Evolutionary conservation across 2,329 filamentous ascomycete genomes (phyloP).

Genomic region (Xylaria sp.): DNA sequence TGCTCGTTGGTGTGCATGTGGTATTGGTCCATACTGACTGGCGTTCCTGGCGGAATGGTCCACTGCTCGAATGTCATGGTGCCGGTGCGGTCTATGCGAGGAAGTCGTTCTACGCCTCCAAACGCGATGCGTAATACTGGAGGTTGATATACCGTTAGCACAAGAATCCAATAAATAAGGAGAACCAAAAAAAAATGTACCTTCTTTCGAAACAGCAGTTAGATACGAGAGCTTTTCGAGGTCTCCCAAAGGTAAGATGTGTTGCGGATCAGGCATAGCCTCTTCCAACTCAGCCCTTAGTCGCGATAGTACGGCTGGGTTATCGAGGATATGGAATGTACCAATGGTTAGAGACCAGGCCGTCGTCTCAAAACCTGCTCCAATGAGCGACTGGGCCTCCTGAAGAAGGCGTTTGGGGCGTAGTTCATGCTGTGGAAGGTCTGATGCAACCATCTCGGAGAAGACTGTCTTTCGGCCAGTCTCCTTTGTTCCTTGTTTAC

Average conservation of each 20-base stretch:
- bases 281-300: conserved; percentile 23
- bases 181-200: background rate
- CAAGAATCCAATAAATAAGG: no score
- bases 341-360: conserved; percentile 33
- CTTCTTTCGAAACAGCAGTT: conserved; percentile 16
- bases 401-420: conserved; percentile 3
- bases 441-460: conserved; percentile 15
- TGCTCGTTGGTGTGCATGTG: conserved; percentile 38
- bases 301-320: conserved; percentile 1
- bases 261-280: conserved; percentile 32
- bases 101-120: conserved; percentile 28
- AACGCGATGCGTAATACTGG: conserved; percentile 34
- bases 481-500: background rate
- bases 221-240: conserved; percentile 38
- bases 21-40: conserved; percentile 36
- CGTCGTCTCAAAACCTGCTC: conserved; percentile 45
- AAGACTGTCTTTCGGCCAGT: conserved; percentile 11
- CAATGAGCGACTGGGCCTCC: conserved; percentile 34
- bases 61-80: conserved; percentile 29
- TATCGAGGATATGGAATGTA: conserved; percentile 32
- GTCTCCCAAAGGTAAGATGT: conserved; percentile 18
- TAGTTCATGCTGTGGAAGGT: conserved; percentile 19
- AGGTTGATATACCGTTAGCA: background rate
- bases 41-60: conserved; percentile 32
- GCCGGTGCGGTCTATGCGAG: conserved; percentile 31